Base-by-base conservation (phyloP, 345 rosid genomes). In the Populus ilicifolia region DNA sequence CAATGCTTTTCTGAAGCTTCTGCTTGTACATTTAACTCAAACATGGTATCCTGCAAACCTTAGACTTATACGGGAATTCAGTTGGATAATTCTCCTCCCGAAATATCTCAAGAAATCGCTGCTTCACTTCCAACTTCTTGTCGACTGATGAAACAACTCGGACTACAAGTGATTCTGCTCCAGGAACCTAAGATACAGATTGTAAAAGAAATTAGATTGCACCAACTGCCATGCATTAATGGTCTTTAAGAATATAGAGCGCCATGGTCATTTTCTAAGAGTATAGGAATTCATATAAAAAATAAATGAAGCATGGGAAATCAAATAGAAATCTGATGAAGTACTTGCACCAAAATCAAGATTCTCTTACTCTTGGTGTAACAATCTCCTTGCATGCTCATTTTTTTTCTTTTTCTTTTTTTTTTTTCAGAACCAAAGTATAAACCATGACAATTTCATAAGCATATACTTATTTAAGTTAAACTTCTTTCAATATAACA, bases 141-240 rank as follows among this genome's bases (percentile, higher is more conserved):
- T 96, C 98, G 77, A 94, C 99, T 5, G 99, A 96, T 76, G 97
- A 94, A 89, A 96, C 99, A 83, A 96, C 99, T 83, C 99, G 89
- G 69, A 96, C 72, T 67, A 92, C 99, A 81, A 96, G 97, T 69
- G 97, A 80, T 85, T 96, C 99, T 69, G 97, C 99, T 75, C 94
- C 95, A 80, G 89, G 95, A 83, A 96, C 85, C 99, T 96, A 78
- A 80, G 76, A 79, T 69, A 66, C 68, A 63, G 75, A 77, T 71
- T 18, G 30, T 64, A 72, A 14, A 39, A 70, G 27, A 72, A 65
- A 82, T 67, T 76, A 77, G 56, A 38, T 35, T 27, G 71, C 0
- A 12, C 38, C 29, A 43, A 63, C 30, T 5, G 50, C 7, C 35
- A 23, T 18, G 35, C 64, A 43, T 43, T 29, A 4, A 67, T 16